A percentile compares a stretch with the other conserved stretches of the same genome.
phyloP scores from a whole-genome alignment of 2,329 filamentous ascomycete species.

The Colletotrichum horii region DNA sequence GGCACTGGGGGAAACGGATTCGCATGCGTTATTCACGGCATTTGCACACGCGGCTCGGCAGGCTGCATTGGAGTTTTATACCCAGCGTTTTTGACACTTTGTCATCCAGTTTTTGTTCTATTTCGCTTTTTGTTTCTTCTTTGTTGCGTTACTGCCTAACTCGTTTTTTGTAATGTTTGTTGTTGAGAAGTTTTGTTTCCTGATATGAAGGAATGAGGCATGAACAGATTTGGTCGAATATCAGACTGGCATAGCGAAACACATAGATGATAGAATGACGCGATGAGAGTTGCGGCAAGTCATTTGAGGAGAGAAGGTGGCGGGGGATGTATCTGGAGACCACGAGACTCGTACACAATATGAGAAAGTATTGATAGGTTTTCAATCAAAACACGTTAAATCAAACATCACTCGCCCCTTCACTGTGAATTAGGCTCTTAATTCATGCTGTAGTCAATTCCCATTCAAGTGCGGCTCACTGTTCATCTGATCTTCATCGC shows the following conservation, averaged over 20 bases:
- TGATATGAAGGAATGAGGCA: background rate
- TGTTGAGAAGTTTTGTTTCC: background rate
- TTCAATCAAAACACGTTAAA: background rate
- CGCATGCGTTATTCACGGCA: background rate
- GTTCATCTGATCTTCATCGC: background rate
- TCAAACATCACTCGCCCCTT: background rate
- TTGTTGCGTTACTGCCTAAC: background rate
- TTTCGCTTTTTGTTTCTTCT: background rate
- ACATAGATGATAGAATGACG: slow-evolving; percentile 13
- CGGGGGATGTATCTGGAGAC: background rate
- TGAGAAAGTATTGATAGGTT: slow-evolving; percentile 1
- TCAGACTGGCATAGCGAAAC: slow-evolving; percentile 16
- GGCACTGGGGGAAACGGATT: background rate
- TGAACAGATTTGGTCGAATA: background rate
- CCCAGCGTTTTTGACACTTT: slow-evolving; percentile 17
- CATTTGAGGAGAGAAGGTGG: background rate
- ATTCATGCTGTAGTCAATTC: background rate
- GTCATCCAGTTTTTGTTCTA: background rate
- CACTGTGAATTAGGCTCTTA: background rate
- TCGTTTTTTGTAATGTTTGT: slow-evolving; percentile 7
- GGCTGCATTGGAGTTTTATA: slow-evolving; percentile 20
- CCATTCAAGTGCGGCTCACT: background rate
- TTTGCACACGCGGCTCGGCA: slow-evolving; percentile 18
- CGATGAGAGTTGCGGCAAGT: background rate
- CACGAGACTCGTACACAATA: background rate